Evolutionary conservation across 2,329 filamentous ascomycete genomes (phyloP), one percentile per base, ranked within the genome.

Genomic region (Hypoxylon sp.): DNA sequence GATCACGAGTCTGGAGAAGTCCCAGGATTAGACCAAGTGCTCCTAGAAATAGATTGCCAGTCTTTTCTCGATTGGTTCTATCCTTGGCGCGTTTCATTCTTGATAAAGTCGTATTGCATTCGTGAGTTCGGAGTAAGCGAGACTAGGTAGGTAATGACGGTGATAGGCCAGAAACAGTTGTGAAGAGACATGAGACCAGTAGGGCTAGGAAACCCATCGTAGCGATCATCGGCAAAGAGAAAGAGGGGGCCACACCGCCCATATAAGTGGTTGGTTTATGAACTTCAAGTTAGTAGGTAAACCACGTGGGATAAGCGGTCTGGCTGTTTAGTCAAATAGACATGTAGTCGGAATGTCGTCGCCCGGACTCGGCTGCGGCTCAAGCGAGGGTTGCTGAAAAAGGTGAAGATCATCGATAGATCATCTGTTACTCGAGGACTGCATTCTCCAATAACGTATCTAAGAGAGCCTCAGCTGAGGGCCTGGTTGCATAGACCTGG

Each of bases 321-420:
- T 67, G 65, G 65, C 42, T 52, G 53, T 39, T 65, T 50, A 58
- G 52, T 68, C 32, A 52, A 65, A 50, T 58, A 68, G 59, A 61
- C 46, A 32, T 71, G 63, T 57, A 61, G 64, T 69, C 61, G 63
- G 62, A 55, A 60, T 67, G 63, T 69, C 57, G 63, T 65, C 66
- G 57, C 67, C 69, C 67, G 64, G 67, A 42, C 61, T 71, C 69
- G 67, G 69, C 67, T 71, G 69, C 69, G 69, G 69, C 69, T 71
- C 67, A 69, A 71, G 60, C 62, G 58, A 65, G 53, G 53, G 57
- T 62, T 21, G 59, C 69, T 69, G 21, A 69, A 71, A 67, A 53
- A 52, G 63, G 67, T 47, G 61, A 71, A 65, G 67, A 69, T 71
- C 69, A 67, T 67, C 69, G 15, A 67, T 60, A 68, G 57, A 65